Base-by-base conservation (phyloP, 1,284 basidiomycete genomes). In the Takashimella tepidaria region DNA sequence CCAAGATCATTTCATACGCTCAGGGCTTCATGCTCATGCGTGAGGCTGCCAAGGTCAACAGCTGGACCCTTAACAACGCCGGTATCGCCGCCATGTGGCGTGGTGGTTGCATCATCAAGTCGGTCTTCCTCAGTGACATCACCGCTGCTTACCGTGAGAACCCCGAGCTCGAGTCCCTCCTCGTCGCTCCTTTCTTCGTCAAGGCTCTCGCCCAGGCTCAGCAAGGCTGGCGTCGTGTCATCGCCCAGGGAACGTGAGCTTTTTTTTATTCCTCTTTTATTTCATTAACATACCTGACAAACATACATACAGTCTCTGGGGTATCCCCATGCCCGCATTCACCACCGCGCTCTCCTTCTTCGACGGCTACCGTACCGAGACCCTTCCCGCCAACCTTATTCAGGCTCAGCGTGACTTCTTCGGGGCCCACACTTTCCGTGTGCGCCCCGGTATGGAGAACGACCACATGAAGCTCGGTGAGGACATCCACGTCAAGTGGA, bases 1-100 rank as follows among this genome's bases (percentile, higher is more conserved):
- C 92, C 70, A 99, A 99, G 84, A 95, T 99, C 77, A 92, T 96
- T 68, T 96, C 92, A 41, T 96, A 99, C 82, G 91, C 95, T 22
- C 96, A 99, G 80, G 96, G 96, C 66, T 99, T 98, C 82, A 96
- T 98, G 86, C 84, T 99, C 69, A 97, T 98, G 93, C 84, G 96
- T 67, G 89, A 98, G 79, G 95, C 95, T 51, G 95, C 93, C 52
- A 89, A 91, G 77, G 92, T 95, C 82, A 91, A 82, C 89, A 67
- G 73, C 79, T 79, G 75, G 77, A 70, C 70, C 63, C 68, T 79
- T 59, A 77, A 77, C 71, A 96, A 96, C 76, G 88, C 92, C 69
- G 92, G 92, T 61, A 98, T 99, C 74, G 96, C 96, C 48, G 85
- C 83, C 65, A 98, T 99, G 92, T 99, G 96, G 96, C 91, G 95